Evolutionary conservation across 2,329 filamentous ascomycete genomes (phyloP).

Genomic region (Pseudogymnoascus sp.): DNA sequence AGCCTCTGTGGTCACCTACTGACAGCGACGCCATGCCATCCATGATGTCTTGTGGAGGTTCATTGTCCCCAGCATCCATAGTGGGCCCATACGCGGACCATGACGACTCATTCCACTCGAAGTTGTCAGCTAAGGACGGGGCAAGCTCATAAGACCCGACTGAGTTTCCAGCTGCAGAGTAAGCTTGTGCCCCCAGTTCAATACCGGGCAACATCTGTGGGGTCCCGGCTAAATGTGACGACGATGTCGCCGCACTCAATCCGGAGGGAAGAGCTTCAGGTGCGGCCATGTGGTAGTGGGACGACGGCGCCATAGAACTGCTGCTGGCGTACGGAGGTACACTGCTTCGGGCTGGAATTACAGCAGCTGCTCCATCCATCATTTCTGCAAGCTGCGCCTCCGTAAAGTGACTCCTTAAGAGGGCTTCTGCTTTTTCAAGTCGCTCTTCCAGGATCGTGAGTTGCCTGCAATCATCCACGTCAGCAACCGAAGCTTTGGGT

Average conservation of each 20-base stretch:
- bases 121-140: conserved; percentile 6
- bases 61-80: background rate
- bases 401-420: conserved; percentile 11
- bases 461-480: background rate
- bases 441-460: conserved; percentile 11
- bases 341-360: background rate
- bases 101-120: conserved; percentile 10
- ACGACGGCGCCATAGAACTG: background rate
- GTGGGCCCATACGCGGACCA: background rate
- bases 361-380: conserved; percentile 4
- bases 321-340: background rate
- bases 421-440: conserved; percentile 11
- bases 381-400: conserved; percentile 8
- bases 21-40: conserved; percentile 20
- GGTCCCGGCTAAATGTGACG: background rate
- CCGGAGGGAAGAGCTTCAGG: background rate
- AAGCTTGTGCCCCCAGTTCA: background rate
- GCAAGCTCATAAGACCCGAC: conserved; percentile 7
- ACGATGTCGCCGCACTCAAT: background rate
- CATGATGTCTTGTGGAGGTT: conserved; percentile 11
- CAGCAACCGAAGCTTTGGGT: background rate
- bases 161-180: background rate
- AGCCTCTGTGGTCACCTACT: conserved; percentile 16
- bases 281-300: background rate
- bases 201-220: background rate